A percentile compares a stretch with the other conserved stretches of the same genome.
Evolutionary conservation across 495 filamentous ascomycete genomes (phyloP).

Genomic region (Pseudomonodictys pantanalensis): DNA sequence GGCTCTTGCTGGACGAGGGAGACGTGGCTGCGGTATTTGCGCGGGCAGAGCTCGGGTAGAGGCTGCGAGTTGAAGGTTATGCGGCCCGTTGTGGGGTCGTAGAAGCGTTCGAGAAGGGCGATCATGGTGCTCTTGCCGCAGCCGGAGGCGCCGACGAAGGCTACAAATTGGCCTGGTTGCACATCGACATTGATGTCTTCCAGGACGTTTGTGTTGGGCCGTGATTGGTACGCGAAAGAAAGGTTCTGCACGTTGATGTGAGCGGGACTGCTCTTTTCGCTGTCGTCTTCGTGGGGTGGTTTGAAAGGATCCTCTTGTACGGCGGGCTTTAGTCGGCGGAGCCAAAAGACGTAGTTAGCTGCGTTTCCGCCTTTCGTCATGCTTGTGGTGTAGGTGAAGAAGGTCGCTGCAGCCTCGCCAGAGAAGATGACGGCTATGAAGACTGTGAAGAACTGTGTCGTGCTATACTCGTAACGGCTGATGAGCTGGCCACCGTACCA

Average conservation of each 20-base stretch:
- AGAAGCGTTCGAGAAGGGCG: conserved; percentile 37
- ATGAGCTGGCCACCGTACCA: conserved; percentile 60
- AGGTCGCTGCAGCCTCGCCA: conserved; percentile 77
- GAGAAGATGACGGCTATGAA: conserved; percentile 79
- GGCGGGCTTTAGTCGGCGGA: conserved; percentile 9
- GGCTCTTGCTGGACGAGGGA: conserved; percentile 84
- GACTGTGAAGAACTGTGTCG: conserved; percentile 82
- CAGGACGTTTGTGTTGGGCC: conserved; percentile 29
- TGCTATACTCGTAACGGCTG: conserved; percentile 60
- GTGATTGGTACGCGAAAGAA: conserved; percentile 30
- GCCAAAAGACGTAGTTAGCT: conserved; percentile 44
- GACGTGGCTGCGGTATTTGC: conserved; percentile 64
- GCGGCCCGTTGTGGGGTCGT: conserved; percentile 31
- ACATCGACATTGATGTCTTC: conserved; percentile 27
- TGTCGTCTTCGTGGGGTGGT: conserved; percentile 14
- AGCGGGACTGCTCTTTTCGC: conserved; percentile 6
- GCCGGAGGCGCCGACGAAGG: conserved; percentile 36
- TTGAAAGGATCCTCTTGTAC: conserved; percentile 16
- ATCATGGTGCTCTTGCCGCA: conserved; percentile 38
- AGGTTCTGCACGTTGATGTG: conserved; percentile 33
- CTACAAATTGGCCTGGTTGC: conserved; percentile 35
- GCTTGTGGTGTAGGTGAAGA: conserved; percentile 80
- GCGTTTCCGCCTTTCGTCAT: conserved; percentile 87
- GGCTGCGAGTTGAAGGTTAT: conserved; percentile 20
- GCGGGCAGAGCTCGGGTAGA: conserved; percentile 15